These are phyloP conservation scores for Polytolypa hystricis DNA, from an alignment of 2,329 filamentous ascomycete genomes.

Conservation along the genomic window DNA sequence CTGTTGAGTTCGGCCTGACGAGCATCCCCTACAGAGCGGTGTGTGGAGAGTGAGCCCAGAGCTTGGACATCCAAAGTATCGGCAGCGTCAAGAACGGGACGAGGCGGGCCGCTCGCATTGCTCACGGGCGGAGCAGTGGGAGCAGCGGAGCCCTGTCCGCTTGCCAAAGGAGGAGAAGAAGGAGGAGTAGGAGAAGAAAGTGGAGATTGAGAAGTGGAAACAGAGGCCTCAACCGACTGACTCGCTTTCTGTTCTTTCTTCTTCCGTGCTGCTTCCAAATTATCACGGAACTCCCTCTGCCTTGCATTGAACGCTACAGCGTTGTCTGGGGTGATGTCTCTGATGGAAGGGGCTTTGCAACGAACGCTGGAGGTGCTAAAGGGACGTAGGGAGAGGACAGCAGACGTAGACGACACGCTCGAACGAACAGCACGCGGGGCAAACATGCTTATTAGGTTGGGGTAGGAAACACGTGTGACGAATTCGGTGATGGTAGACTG, in stretches of 20 bases:
- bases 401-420: conserved; percentile 20
- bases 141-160: conserved; percentile 17
- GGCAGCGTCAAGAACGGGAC: conserved; percentile 29
- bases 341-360: conserved; percentile 59
- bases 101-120: conserved; percentile 30
- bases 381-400: conserved; percentile 43
- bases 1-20: conserved; percentile 29
- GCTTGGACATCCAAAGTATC: conserved; percentile 33
- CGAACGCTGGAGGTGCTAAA: conserved; percentile 45
- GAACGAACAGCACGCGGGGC: conserved; percentile 39
- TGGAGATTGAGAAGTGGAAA: conserved; percentile 32
- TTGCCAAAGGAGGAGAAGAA: conserved; percentile 27
- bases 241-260: conserved; percentile 72
- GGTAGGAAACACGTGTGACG: too few species aligned
- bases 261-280: conserved; percentile 64
- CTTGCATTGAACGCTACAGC: conserved; percentile 68
- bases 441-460: conserved; percentile 35
- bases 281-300: conserved; percentile 78
- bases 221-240: conserved; percentile 48
- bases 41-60: conserved; percentile 50
- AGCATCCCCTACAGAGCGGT: conserved; percentile 44
- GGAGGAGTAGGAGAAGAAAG: conserved; percentile 21
- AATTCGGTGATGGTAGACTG: conserved; percentile 3
- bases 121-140: conserved; percentile 35
- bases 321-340: conserved; percentile 67